phyloP scores from a whole-genome alignment of 2,329 filamentous ascomycete species.

The Arthrobotrys conoides region DNA sequence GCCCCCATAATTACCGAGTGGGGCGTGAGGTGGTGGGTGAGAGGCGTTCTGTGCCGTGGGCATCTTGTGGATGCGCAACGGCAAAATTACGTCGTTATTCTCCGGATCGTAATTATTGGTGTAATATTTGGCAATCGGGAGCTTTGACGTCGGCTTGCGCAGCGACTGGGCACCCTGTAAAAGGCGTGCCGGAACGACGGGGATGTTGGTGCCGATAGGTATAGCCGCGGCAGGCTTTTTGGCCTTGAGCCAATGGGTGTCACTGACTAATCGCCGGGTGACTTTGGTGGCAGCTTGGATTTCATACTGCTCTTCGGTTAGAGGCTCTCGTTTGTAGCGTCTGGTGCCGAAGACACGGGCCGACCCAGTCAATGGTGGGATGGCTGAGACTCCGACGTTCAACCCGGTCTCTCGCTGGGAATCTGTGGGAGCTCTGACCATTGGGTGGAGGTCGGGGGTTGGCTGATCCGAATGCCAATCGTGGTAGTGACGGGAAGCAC shows the following conservation, averaged over 20 bases:
- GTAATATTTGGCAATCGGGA: slow-evolving; percentile 51
- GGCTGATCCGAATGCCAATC: slow-evolving; percentile 36
- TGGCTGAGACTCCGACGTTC: slow-evolving; percentile 26
- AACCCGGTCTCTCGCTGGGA: slow-evolving; percentile 26
- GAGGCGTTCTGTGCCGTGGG: not conserved
- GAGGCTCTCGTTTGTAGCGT: slow-evolving; percentile 23
- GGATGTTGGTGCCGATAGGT: not conserved
- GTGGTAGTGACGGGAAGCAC: slow-evolving; percentile 16
- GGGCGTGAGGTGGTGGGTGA: not conserved
- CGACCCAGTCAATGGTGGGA: slow-evolving; percentile 34
- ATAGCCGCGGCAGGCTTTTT: slow-evolving; percentile 13
- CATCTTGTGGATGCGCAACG: slow-evolving; percentile 1
- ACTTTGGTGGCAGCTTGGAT: slow-evolving; percentile 32
- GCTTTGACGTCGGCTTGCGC: slow-evolving; percentile 26
- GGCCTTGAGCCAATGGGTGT: slow-evolving; percentile 48
- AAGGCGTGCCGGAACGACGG: slow-evolving; percentile 1
- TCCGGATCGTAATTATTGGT: slow-evolving; percentile 35
- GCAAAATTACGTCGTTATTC: slow-evolving; percentile 14
- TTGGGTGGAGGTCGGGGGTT: slow-evolving; percentile 15
- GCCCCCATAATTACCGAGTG: not conserved
- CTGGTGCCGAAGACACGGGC: slow-evolving; percentile 38
- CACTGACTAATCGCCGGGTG: slow-evolving; percentile 31
- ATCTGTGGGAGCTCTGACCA: slow-evolving; percentile 27
- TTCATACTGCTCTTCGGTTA: slow-evolving; percentile 15
- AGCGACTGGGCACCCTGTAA: slow-evolving; percentile 24